Evolutionary conservation across 2,329 filamentous ascomycete species (phyloP).

Genomic region (Phyllosticta citriasiana): DNA sequence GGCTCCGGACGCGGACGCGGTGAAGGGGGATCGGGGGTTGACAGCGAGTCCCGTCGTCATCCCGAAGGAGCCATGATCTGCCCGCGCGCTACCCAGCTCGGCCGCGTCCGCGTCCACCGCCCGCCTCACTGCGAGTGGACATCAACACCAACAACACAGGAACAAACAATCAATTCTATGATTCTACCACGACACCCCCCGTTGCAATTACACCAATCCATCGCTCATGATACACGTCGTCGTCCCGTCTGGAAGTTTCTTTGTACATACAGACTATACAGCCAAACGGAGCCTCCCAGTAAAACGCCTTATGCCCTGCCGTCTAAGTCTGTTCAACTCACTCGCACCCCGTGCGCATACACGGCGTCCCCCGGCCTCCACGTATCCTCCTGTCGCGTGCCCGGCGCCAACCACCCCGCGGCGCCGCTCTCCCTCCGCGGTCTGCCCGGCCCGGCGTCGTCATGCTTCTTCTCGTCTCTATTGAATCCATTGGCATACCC

Average conservation of each 20-base stretch:
- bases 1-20: neutral
- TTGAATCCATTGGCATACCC: constrained; percentile 12
- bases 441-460: constrained; percentile 38
- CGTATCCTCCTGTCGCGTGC: constrained; percentile 78
- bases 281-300: neutral
- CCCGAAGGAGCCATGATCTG: neutral
- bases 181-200: neutral
- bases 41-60: neutral
- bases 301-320: neutral
- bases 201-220: neutral
- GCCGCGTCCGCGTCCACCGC: neutral
- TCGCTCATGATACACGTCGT: neutral
- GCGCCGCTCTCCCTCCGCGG: constrained; percentile 31
- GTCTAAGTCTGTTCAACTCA: neutral
- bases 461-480: constrained; percentile 47
- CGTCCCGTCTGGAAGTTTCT: neutral
- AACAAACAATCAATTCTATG: too few relatives aligned
- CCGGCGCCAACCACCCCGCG: constrained; percentile 57
- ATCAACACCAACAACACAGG: neutral
- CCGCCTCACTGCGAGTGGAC: neutral
- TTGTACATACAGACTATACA: neutral
- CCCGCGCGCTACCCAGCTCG: neutral
- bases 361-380: constrained; percentile 41
- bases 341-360: constrained; percentile 6
- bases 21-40: neutral